Conservation (phyloP, 1,139 yeast genomes). For the Candida tunisiensis region DNA sequence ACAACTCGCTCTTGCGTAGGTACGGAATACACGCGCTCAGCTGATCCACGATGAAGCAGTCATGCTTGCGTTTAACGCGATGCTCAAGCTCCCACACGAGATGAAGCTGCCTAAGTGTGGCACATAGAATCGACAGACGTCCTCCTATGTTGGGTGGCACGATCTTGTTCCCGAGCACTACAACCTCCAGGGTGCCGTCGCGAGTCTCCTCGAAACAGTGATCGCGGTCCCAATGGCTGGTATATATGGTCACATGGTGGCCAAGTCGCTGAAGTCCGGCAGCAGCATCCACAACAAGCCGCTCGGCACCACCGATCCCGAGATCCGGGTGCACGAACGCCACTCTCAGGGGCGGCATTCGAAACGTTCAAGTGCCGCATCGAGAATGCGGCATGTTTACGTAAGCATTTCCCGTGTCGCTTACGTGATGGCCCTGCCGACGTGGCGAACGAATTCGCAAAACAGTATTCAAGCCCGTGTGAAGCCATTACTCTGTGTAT, state of each 20-base stretch:
- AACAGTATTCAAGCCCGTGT: no score
- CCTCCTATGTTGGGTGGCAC: conserved; percentile 58
- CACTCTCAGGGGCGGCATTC: conserved; percentile 25
- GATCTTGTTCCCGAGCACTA: conserved; percentile 59
- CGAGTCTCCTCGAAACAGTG: conserved; percentile 89
- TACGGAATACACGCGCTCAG: conserved; percentile 68
- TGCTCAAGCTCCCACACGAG: conserved; percentile 34
- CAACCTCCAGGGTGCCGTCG: conserved; percentile 35
- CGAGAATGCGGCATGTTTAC: no score
- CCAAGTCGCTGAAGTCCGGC: conserved; percentile 62
- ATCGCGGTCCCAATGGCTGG: conserved; percentile 73
- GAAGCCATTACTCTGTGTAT: no score
- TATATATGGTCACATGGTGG: conserved; percentile 52
- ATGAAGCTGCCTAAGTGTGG: conserved; percentile 68
- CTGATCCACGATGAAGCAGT: conserved; percentile 76
- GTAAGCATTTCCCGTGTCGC: no score
- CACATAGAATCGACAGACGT: conserved; percentile 62
- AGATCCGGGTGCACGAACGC: conserved; percentile 94
- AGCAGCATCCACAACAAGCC: conserved; percentile 91
- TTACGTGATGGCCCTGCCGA: no score
- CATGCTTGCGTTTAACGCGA: conserved; percentile 29
- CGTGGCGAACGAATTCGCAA: no score
- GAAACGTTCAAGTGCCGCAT: no score
- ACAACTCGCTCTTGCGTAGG: conserved; percentile 19
- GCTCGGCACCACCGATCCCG: conserved; percentile 93